A percentile compares a stretch with the other conserved stretches of the same genome.
Conservation (phyloP, 495 filamentous ascomycete species). For the Penicillium argentinense region DNA sequence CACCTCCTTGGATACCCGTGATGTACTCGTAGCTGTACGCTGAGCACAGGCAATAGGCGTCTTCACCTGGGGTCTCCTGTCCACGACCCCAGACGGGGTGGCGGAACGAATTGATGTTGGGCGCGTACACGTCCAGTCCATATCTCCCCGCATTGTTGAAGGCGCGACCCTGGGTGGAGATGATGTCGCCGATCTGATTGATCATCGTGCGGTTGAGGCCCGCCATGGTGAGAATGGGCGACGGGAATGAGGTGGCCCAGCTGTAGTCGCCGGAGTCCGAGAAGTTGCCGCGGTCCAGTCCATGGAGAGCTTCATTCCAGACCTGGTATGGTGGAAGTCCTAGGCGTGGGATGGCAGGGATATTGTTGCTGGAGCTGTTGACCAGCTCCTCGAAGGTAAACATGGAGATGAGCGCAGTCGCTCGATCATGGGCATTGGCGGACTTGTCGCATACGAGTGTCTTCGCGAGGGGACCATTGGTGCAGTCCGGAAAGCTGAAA, state of each 20-base stretch:
- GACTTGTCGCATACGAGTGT: constrained; percentile 49
- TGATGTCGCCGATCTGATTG: constrained; percentile 53
- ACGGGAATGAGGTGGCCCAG: constrained; percentile 63
- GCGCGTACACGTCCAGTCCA: constrained; percentile 64
- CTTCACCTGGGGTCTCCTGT: constrained; percentile 63
- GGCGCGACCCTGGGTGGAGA: constrained; percentile 65
- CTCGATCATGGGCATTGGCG: constrained; percentile 46
- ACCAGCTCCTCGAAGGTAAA: constrained; percentile 56
- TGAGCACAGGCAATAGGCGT: constrained; percentile 54
- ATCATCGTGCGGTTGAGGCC: constrained; percentile 62
- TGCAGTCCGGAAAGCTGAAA: constrained; percentile 35
- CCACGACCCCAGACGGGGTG: constrained; percentile 63
- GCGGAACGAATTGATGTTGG: constrained; percentile 68
- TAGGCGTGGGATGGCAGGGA: constrained; percentile 55
- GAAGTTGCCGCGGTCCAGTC: constrained; percentile 56
- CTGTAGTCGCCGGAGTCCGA: constrained; percentile 48
- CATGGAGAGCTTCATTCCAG: constrained; percentile 56
- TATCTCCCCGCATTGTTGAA: constrained; percentile 61
- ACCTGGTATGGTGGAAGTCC: constrained; percentile 55
- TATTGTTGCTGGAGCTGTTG: constrained; percentile 55
- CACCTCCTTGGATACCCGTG: constrained; percentile 58
- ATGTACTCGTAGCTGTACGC: constrained; percentile 59
- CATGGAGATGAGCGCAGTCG: constrained; percentile 40
- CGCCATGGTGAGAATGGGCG: constrained; percentile 59
- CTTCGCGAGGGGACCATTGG: constrained; percentile 29